Evolutionary conservation across 306 rosid genomes (phyloP).

Genomic region (Dryas drummondii): DNA sequence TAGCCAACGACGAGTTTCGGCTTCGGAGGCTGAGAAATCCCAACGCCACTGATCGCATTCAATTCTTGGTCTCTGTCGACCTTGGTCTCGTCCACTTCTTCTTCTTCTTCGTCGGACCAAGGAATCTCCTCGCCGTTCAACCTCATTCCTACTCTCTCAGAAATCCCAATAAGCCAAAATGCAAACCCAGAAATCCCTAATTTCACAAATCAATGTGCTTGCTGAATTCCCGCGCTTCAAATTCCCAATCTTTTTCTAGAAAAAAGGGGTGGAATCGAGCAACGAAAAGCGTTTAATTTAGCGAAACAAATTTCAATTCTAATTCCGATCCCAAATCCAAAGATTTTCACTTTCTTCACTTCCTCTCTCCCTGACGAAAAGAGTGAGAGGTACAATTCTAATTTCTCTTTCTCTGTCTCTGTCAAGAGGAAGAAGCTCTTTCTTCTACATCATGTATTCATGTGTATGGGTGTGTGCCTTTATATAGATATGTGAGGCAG

Average conservation of each 20-base stretch:
- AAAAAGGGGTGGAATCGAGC: neutral
- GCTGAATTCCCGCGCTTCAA: neutral
- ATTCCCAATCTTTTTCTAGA: conserved; percentile 1
- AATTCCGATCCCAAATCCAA: neutral
- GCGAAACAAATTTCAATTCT: no score
- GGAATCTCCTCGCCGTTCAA: conserved; percentile 19
- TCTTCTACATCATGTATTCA: no score
- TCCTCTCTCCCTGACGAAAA: neutral
- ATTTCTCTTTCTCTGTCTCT: conserved; percentile 6
- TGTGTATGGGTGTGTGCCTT: no score
- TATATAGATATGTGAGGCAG: neutral
- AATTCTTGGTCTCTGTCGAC: neutral
- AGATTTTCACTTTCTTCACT: neutral
- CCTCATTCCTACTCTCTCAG: conserved; percentile 15
- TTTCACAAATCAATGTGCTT: neutral
- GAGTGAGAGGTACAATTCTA: conserved; percentile 1
- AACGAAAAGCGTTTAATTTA: neutral
- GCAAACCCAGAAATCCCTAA: conserved; percentile 9
- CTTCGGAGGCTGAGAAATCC: conserved; percentile 17
- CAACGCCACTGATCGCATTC: conserved; percentile 17
- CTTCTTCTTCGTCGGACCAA: neutral
- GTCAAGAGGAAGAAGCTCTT: conserved; percentile 10
- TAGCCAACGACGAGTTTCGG: conserved; percentile 33
- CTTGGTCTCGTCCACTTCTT: conserved; percentile 4
- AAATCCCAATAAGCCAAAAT: neutral